Conservation (phyloP, 2,329 filamentous ascomycete genomes). For the Eurotiales sp. region DNA sequence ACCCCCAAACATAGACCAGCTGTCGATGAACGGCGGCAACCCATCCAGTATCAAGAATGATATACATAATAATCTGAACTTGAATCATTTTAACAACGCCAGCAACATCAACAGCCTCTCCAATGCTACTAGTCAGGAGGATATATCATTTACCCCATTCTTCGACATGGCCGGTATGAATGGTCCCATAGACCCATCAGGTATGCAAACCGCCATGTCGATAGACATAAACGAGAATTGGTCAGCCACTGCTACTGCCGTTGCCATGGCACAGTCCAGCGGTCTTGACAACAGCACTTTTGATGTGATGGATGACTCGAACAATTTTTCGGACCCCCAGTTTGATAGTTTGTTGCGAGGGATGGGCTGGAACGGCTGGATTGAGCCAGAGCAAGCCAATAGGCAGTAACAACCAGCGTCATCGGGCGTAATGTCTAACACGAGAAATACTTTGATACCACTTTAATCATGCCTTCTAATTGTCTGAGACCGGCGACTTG, state of each 20-base stretch:
- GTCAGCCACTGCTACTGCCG: no score
- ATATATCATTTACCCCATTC: conserved; percentile 6
- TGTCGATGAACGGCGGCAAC: conserved; percentile 9
- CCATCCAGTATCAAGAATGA: not conserved
- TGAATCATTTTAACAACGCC: no score
- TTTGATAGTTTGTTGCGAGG: conserved; percentile 32
- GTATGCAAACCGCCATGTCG: conserved; percentile 23
- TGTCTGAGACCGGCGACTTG: no score
- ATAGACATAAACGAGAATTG: conserved; percentile 27
- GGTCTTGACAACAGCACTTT: not conserved
- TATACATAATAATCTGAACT: no score
- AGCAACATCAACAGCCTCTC: not conserved
- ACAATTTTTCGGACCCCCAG: conserved; percentile 30
- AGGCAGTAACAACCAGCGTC: no score
- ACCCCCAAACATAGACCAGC: conserved; percentile 26
- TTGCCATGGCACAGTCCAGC: not conserved
- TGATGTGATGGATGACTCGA: conserved; percentile 19
- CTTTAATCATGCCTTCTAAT: no score
- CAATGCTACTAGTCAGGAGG: not conserved
- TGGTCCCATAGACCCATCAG: conserved; percentile 18
- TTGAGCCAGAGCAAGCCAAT: not conserved
- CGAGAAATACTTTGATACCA: not conserved
- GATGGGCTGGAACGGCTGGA: conserved; percentile 28
- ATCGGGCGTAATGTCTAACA: no score
- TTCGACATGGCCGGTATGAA: conserved; percentile 10